These are phyloP conservation scores for Tolypocladium tropicale DNA, from an alignment of 2,329 filamentous ascomycete genomes.

Conservation along the genomic window DNA sequence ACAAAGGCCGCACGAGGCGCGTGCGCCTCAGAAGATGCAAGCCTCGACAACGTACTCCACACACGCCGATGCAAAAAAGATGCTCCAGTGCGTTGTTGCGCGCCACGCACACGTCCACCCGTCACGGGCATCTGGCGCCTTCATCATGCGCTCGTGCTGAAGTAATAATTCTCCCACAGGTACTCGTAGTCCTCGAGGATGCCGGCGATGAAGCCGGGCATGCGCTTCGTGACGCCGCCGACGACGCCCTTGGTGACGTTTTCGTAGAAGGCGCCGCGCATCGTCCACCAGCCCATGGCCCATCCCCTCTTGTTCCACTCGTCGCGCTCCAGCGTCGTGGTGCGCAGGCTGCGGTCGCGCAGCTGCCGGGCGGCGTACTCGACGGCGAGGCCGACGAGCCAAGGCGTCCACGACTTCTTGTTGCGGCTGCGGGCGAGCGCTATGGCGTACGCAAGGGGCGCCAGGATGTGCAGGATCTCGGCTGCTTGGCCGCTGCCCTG, in stretches of 20 bases:
- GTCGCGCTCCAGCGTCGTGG: slow-evolving; percentile 80
- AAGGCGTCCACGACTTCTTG: slow-evolving; percentile 80
- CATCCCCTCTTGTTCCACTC: slow-evolving; percentile 82
- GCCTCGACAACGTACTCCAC: no score
- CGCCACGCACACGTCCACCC: background rate
- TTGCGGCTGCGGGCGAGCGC: slow-evolving; percentile 64
- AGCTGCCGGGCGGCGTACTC: slow-evolving; percentile 88
- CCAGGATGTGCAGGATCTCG: slow-evolving; percentile 84
- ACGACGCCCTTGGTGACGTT: slow-evolving; percentile 74
- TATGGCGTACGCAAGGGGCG: slow-evolving; percentile 77
- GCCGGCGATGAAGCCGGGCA: slow-evolving; percentile 72
- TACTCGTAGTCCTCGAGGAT: slow-evolving; percentile 96
- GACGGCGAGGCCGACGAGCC: slow-evolving; percentile 75
- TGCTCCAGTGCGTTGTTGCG: no score
- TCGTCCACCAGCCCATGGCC: slow-evolving; percentile 89
- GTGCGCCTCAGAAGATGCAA: no score
- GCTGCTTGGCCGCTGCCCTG: slow-evolving; percentile 66
- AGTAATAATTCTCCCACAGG: slow-evolving; percentile 97
- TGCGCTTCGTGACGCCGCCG: slow-evolving; percentile 59
- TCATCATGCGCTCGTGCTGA: slow-evolving; percentile 46
- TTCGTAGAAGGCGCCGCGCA: slow-evolving; percentile 96
- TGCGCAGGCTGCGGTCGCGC: slow-evolving; percentile 60
- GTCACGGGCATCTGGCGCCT: background rate
- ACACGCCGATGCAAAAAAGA: background rate
- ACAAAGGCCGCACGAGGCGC: no score